phyloP scores from a whole-genome alignment of 257 asterid species.

The Osmanthus fragrans region DNA sequence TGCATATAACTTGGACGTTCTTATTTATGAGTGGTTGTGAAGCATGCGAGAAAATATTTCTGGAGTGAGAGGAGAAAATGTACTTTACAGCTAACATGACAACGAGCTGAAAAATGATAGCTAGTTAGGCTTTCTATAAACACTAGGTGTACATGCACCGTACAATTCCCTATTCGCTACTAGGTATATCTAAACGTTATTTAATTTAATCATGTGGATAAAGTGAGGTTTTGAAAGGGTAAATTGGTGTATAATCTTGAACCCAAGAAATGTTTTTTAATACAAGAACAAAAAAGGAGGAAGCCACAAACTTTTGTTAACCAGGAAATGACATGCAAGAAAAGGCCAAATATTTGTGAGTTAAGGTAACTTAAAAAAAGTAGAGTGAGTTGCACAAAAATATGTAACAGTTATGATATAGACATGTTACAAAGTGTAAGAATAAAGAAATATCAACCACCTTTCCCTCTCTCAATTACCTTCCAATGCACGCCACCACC shows the following conservation, averaged over 20 bases:
- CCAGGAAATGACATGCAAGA: constrained; percentile 3
- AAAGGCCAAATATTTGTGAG: constrained; percentile 33
- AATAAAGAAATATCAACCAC: constrained; percentile 37
- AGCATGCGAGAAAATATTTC: no score
- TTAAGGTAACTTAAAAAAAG: constrained; percentile 32
- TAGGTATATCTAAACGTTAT: neutral
- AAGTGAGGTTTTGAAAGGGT: neutral
- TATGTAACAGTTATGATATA: constrained; percentile 31
- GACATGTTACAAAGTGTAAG: constrained; percentile 47
- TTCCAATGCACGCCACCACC: constrained; percentile 42
- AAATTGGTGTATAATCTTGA: neutral
- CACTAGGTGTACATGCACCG: neutral
- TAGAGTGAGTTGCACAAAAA: constrained; percentile 22
- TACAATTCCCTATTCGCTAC: neutral
- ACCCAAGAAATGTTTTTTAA: neutral
- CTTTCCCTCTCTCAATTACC: constrained; percentile 41
- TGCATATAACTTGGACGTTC: no score
- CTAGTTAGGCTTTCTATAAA: neutral
- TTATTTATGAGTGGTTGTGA: no score
- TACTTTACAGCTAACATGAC: no score
- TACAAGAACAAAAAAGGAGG: no score
- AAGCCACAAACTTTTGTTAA: neutral
- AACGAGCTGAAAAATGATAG: neutral
- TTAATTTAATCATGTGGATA: no score
- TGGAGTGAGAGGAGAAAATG: no score